phyloP scores from a whole-genome alignment of 2,329 filamentous ascomycete genomes.

The Colletotrichum cordylinicola region DNA sequence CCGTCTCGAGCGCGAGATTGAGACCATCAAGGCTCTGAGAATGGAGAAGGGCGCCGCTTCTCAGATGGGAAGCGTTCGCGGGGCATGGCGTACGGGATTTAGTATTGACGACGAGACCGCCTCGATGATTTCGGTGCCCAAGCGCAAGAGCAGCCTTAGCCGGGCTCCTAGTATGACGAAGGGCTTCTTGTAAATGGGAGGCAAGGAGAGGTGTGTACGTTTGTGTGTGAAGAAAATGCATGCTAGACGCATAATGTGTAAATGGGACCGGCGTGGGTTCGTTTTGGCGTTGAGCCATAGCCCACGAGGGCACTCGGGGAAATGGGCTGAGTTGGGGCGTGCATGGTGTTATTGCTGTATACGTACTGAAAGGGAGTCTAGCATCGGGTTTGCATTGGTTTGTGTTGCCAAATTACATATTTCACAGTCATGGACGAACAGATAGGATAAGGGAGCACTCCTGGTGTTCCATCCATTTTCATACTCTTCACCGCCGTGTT shows the following conservation, averaged over 20 bases:
- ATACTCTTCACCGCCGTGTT: background rate
- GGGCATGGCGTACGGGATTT: slow-evolving; percentile 36
- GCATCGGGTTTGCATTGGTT: slow-evolving; percentile 2
- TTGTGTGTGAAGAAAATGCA: background rate
- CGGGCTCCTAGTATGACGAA: slow-evolving; percentile 75
- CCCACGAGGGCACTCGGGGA: background rate
- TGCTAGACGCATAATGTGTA: slow-evolving; percentile 14
- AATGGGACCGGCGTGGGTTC: slow-evolving; percentile 1
- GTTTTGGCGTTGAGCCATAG: slow-evolving; percentile 4
- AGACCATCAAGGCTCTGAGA: slow-evolving; percentile 80
- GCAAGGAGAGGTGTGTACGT: background rate
- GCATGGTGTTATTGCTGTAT: slow-evolving; percentile 10
- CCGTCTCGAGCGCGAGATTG: slow-evolving; percentile 86
- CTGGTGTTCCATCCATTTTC: background rate
- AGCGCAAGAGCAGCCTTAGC: slow-evolving; percentile 70
- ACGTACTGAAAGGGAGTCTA: background rate
- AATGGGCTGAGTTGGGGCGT: background rate
- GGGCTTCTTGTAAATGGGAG: slow-evolving; percentile 67
- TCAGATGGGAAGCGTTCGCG: slow-evolving; percentile 32
- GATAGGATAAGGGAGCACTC: background rate
- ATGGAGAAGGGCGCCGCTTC: slow-evolving; percentile 60
- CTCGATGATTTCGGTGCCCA: slow-evolving; percentile 58
- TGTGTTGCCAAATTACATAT: background rate
- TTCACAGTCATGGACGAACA: background rate
- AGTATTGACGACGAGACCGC: slow-evolving; percentile 46